Percentiles rank a stretch among this genome's conserved stretches.
Evolutionary conservation across 2,329 filamentous ascomycete genomes (phyloP).

Genomic region (Akanthomyces uredinophilus): DNA sequence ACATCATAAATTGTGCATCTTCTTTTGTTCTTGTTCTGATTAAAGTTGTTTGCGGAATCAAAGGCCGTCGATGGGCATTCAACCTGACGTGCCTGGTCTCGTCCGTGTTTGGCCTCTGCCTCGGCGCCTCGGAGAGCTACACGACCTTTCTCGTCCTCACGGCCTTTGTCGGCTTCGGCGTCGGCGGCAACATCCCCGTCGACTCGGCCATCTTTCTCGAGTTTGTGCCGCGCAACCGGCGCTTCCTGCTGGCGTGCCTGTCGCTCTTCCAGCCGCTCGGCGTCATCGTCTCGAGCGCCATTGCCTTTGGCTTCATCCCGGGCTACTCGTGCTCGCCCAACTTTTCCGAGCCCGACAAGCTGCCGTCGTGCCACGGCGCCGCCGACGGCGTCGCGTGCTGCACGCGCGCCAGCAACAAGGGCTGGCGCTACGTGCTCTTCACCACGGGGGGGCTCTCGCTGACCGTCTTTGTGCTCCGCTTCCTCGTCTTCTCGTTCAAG

Average conservation of each 20-base stretch:
- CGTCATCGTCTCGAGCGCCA: conserved; percentile 44
- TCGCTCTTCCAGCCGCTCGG: conserved; percentile 53
- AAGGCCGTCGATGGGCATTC: conserved; percentile 50
- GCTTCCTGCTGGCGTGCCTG: conserved; percentile 47
- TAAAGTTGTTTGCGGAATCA: neutral
- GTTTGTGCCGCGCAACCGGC: conserved; percentile 45
- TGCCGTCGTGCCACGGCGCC: conserved; percentile 39
- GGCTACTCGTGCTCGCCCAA: conserved; percentile 46
- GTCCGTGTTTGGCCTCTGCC: conserved; percentile 47
- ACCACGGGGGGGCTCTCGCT: conserved; percentile 41
- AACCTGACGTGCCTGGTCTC: conserved; percentile 53
- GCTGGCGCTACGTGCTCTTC: conserved; percentile 45
- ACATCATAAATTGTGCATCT: neutral
- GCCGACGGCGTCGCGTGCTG: conserved; percentile 29
- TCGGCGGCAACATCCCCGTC: conserved; percentile 51
- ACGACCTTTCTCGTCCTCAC: conserved; percentile 47
- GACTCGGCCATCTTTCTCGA: conserved; percentile 52
- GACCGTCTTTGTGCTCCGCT: conserved; percentile 38
- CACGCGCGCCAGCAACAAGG: conserved; percentile 39
- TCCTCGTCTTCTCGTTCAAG: conserved; percentile 41
- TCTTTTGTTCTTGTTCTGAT: neutral
- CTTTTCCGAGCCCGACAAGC: conserved; percentile 36
- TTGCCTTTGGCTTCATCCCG: conserved; percentile 50
- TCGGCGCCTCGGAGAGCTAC: conserved; percentile 46
- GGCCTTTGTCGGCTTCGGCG: conserved; percentile 48